Evolutionary conservation across 176 grass and related monocot genomes (phyloP).

Genomic region (Rhynchospora pubera): DNA sequence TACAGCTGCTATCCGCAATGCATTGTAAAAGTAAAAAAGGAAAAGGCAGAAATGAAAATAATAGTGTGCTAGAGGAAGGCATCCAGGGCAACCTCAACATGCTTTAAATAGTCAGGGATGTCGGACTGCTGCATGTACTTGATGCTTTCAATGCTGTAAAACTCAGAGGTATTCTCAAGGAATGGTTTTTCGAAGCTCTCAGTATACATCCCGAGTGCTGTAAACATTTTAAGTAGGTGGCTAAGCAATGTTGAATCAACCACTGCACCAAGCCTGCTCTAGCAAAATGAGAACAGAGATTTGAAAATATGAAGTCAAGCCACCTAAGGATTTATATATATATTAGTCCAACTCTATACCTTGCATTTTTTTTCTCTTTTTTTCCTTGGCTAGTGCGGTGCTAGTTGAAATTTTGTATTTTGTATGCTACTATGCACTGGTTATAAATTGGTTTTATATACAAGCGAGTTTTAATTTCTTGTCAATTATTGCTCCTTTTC

Average conservation of each 20-base stretch:
- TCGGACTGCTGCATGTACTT: slow-evolving; percentile 98
- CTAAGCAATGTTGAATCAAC: slow-evolving; percentile 85
- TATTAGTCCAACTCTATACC: not conserved
- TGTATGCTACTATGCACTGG: too few species aligned
- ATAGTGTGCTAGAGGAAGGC: slow-evolving; percentile 6
- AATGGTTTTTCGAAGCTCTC: slow-evolving; percentile 90
- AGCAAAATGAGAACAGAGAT: not conserved
- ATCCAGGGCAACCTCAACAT: slow-evolving; percentile 59
- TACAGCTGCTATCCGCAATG: not conserved
- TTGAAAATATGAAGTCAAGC: not conserved
- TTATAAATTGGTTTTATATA: too few species aligned
- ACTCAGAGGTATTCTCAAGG: slow-evolving; percentile 79
- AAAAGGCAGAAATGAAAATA: slow-evolving; percentile 17
- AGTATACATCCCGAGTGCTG: slow-evolving; percentile 85
- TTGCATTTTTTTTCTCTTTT: not conserved
- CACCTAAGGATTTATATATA: not conserved
- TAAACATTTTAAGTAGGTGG: slow-evolving; percentile 98
- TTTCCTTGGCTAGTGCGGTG: not conserved
- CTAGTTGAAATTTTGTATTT: too few species aligned
- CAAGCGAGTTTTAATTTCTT: too few species aligned
- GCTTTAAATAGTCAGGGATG: slow-evolving; percentile 92
- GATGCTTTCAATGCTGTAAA: slow-evolving; percentile 90
- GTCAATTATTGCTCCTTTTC: too few species aligned
- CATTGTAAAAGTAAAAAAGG: slow-evolving; percentile 8
- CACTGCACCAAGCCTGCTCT: slow-evolving; percentile 78